Evolutionary conservation across 106 monocot species (phyloP), one percentile per base, ranked within the genome.

Genomic region (Agapanthus africanus): DNA sequence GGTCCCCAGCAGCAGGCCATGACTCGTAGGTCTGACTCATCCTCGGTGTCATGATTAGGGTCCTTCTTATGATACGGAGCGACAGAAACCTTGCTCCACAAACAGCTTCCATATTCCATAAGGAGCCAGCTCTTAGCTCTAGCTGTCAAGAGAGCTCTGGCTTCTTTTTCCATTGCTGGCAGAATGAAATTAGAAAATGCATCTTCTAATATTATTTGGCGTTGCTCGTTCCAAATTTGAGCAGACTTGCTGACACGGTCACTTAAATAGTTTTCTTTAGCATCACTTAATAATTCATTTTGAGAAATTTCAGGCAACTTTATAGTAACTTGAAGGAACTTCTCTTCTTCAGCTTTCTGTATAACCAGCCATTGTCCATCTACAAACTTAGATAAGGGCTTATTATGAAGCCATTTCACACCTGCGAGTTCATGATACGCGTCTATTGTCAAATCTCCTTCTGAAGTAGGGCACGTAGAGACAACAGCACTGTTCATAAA

Each of bases 1-100:
- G 85, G 87, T 18, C 99, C 99, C 93, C 93, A 93, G 71, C 99
- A 99, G 66, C 88, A 88, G 22, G 86, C 87, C 93, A 99, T 87
- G 23, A 93, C 90, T 71, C 82, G 82, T 44, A 77, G 71, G 4
- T 80, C 79, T 67, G 81, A 68, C 69, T 84, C 91, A 37, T 97
- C 89, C 11, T 91, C 95, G 22, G 40, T 37, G 44, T 80, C 77
- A 40, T 37, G 57, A 6, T 77, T 77, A 73, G 54, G 49, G 7
- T 79, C 87, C 67, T 86, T 86, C 11, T 69, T 70, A 65, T 83
- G 82, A 54, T 79, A 87, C 38, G 99, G 99, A 46, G 90, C 90
- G 65, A 99, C 80, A 65, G 99, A 87, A 31, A 93, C 93, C 79
- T 85, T 99, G 38, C 66, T 78, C 93, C 93, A 99, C 49, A 99